Base-by-base conservation (phyloP, 495 filamentous ascomycete species). In the Lophiostoma macrostomum region DNA sequence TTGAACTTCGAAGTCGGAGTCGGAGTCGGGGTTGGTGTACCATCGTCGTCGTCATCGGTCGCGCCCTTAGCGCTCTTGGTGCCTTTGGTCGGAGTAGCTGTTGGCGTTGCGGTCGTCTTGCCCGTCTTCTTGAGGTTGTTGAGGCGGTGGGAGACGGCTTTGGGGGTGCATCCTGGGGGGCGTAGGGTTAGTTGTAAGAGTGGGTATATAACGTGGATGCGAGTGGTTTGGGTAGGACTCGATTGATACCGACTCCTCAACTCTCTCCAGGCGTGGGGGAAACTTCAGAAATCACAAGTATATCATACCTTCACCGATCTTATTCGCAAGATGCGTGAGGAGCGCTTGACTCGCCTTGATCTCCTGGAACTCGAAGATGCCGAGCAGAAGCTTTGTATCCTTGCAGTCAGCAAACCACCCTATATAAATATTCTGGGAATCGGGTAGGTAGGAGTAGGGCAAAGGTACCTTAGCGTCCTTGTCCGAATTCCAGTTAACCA, bases 131-230 rank as follows among this genome's bases (percentile, higher is more conserved):
- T 53, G 2, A 53, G n/a, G 28, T 35, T 43, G 25, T 28, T 7
- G 28, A 53, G 24, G 30, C 50, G 50, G 39, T 53, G 24, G 18
- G 25, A 23, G 18, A 44, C 39, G 25, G 50, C 50, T 27, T 44
- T 53, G 4, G 50, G 22, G 39, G 50, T 53, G 20, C 50, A 53
- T 37, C 39, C 50, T 53, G 39, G 36, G 6, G 25, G 10, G 4
- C 18, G 8, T 13, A 13, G 4, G 14, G 25, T 3, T 14, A 16
- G 22, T 4, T 4, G 23, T 16, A 13, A 25, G 22, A 12, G 20
- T 3, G 19, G 30, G 19, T 25, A 25, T 7, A 2, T 35, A 20
- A 4, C 12, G 5, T 12, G 22, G 22, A 4, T 13, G 5, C 28
- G 39, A 19, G 34, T 11, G 19, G 8, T 16, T 47, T 4, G 5